A percentile compares a stretch with the other conserved stretches of the same genome.
These are phyloP conservation scores for Phytophthora sp. DNA, from an alignment of 352 stramenopile genomes.

Conservation along the genomic window DNA sequence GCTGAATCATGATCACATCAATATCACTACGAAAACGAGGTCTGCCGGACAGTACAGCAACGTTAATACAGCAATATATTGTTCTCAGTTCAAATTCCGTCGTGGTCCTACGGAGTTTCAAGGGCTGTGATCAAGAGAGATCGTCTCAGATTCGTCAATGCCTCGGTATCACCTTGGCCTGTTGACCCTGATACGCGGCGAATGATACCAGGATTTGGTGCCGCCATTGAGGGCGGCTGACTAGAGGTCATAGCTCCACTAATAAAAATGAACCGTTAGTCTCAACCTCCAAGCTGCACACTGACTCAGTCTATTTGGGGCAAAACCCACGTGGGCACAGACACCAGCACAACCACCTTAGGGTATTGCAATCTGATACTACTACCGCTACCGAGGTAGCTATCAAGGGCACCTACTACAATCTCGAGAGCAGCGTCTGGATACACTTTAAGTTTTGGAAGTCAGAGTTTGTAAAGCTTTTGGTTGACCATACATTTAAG, in stretches of 20 bases:
- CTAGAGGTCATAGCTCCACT: slow-evolving; percentile 3
- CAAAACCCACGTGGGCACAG: no score
- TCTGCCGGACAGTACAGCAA: slow-evolving; percentile 13
- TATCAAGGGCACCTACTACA: no score
- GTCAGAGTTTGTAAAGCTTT: no score
- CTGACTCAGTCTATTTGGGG: slow-evolving; percentile 5
- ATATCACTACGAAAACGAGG: slow-evolving; percentile 61
- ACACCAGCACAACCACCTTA: no score
- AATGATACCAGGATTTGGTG: not conserved
- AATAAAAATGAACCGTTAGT: not conserved
- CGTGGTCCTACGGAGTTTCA: slow-evolving; percentile 50
- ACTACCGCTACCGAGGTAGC: no score
- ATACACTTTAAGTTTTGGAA: no score
- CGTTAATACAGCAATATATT: no score
- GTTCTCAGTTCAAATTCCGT: no score
- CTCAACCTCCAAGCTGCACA: not conserved
- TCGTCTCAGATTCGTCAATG: slow-evolving; percentile 31
- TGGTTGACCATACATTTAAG: no score
- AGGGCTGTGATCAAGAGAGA: slow-evolving; percentile 53
- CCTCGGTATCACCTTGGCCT: slow-evolving; percentile 10
- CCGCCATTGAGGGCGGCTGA: not conserved
- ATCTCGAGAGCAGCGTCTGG: no score
- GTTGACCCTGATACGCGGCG: not conserved
- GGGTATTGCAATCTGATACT: no score
- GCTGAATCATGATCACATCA: slow-evolving; percentile 58